These are phyloP conservation scores for Trichosporon sp. DNA, from an alignment of 1,284 basidiomycete genomes.

Conservation along the genomic window DNA sequence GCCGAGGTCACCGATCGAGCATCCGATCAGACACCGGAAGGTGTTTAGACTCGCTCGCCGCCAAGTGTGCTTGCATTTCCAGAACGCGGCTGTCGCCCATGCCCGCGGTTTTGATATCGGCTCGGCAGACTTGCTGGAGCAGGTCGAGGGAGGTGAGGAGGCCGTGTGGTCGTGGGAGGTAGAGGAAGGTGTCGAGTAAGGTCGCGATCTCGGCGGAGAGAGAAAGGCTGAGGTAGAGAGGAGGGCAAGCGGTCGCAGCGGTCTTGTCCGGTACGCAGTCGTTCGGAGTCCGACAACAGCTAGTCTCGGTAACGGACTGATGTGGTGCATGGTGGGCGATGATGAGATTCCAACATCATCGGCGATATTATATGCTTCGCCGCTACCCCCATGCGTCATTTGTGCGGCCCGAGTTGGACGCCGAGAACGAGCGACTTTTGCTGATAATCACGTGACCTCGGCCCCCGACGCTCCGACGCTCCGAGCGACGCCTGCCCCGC, in stretches of 20 bases:
- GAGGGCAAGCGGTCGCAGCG: background rate
- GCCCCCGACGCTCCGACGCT: background rate
- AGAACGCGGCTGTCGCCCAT: conserved; percentile 14
- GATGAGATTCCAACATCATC: background rate
- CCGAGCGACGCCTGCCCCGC: too few relatives aligned
- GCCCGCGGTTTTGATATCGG: background rate
- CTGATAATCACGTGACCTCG: background rate
- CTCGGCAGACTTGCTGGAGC: background rate
- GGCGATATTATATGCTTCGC: background rate
- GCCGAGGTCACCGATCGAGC: conserved; percentile 21
- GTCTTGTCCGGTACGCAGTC: background rate
- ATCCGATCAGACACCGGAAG: conserved; percentile 24
- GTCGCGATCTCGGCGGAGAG: background rate
- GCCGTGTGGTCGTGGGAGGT: background rate
- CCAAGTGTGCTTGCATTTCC: conserved; percentile 23
- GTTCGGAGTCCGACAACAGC: background rate
- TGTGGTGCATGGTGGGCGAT: background rate
- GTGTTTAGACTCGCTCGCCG: conserved; percentile 23
- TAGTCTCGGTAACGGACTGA: background rate
- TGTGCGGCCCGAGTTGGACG: background rate
- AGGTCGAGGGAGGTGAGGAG: background rate
- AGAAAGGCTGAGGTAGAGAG: background rate
- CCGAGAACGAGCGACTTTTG: background rate
- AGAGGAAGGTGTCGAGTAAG: background rate
- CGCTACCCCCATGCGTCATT: background rate